These are phyloP conservation scores for Talaromyces ruber DNA, from an alignment of 495 filamentous ascomycete species.

Conservation along the genomic window DNA sequence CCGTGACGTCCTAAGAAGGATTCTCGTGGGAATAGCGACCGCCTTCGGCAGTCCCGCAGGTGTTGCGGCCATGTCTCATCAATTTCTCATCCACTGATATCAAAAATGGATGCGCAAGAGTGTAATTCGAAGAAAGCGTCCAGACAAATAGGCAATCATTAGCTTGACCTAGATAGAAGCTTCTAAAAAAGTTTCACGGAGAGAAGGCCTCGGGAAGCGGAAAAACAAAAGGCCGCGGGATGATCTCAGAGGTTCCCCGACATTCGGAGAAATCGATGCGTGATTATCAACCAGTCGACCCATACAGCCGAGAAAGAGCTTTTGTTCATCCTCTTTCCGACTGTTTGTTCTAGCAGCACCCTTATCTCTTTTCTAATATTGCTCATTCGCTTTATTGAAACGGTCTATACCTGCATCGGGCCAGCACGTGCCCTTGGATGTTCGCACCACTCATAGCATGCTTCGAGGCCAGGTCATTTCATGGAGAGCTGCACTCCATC, in stretches of 20 bases:
- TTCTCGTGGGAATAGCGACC: slow-evolving; percentile 31
- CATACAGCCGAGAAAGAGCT: neutral
- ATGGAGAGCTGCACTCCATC: slow-evolving; percentile 47
- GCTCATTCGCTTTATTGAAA: slow-evolving; percentile 2
- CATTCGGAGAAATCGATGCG: slow-evolving; percentile 3
- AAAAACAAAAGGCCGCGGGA: slow-evolving; percentile 3
- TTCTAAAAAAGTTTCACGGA: slow-evolving; percentile 7
- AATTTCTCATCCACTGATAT: neutral
- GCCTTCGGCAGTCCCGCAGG: slow-evolving; percentile 37
- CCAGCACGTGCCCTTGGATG: slow-evolving; percentile 1
- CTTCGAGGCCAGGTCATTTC: slow-evolving; percentile 45
- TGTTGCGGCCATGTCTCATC: slow-evolving; percentile 26
- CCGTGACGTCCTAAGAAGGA: slow-evolving; percentile 3
- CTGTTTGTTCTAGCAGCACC: neutral
- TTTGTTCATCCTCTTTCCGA: neutral
- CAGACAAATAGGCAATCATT: neutral
- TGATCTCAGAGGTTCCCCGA: slow-evolving; percentile 9
- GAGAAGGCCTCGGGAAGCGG: slow-evolving; percentile 2
- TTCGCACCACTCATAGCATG: slow-evolving; percentile 30
- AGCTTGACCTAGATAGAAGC: neutral
- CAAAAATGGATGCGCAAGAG: neutral
- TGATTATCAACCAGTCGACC: slow-evolving; percentile 1
- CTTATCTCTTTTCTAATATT: neutral
- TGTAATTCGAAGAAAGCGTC: neutral
- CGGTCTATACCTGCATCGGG: neutral